phyloP scores from a whole-genome alignment of 371 early-diverging fungal genomes.

The Dinochytrium kinnereticum region DNA sequence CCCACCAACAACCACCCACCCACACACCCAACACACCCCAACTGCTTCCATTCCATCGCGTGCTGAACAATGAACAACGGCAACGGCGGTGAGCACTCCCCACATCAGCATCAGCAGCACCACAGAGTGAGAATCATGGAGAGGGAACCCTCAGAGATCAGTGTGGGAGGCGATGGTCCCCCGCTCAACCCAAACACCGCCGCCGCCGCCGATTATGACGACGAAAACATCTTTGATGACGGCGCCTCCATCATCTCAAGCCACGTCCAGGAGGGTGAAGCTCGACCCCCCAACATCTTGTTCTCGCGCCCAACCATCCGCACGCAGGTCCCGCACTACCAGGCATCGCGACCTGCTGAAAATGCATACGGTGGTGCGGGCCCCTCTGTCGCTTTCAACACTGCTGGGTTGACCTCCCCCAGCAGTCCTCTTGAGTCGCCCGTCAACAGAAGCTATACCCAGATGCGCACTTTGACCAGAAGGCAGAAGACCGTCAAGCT shows the following conservation, averaged over 20 bases:
- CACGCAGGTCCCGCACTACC: background rate
- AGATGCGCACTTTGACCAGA: background rate
- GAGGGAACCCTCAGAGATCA: conserved; percentile 1
- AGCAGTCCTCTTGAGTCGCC: background rate
- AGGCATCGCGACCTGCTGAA: background rate
- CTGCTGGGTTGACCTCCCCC: background rate
- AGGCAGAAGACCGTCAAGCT: conserved; percentile 16
- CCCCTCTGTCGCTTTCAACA: background rate
- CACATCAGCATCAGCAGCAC: too few relatives aligned
- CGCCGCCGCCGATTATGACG: background rate
- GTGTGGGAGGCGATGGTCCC: conserved; percentile 5
- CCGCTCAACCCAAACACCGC: background rate
- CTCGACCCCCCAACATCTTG: background rate
- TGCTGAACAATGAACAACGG: too few relatives aligned
- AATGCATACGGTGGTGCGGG: conserved; percentile 1
- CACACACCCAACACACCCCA: too few relatives aligned
- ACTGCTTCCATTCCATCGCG: too few relatives aligned
- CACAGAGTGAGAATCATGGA: background rate
- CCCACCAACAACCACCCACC: too few relatives aligned
- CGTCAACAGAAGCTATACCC: background rate
- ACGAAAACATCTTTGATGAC: background rate
- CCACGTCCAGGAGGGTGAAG: background rate
- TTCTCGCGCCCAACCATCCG: conserved; percentile 9
- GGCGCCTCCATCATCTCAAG: conserved; percentile 9
- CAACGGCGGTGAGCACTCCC: too few relatives aligned